Conservation (phyloP, 108 stramenopile genomes). For the Nannochloropsis granulata region DNA sequence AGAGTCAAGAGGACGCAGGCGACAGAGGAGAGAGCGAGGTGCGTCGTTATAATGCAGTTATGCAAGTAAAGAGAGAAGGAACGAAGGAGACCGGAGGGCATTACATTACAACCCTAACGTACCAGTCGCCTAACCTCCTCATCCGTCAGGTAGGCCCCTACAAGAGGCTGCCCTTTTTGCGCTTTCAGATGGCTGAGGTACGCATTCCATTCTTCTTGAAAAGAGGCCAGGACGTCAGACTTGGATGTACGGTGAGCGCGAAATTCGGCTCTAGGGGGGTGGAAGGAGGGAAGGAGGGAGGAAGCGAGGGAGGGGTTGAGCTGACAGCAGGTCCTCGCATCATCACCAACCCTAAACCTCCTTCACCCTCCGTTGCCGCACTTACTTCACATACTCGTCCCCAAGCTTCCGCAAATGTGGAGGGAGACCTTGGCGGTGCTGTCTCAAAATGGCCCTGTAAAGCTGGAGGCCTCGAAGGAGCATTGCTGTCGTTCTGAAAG, state of each 20-base stretch:
- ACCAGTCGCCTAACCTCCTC: not conserved
- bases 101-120: no score
- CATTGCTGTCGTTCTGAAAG: not conserved
- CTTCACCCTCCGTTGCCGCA: not conserved
- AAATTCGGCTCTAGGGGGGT: not conserved
- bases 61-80: no score
- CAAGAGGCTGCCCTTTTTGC: not conserved
- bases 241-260: not conserved
- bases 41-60: not conserved
- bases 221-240: not conserved
- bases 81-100: no score
- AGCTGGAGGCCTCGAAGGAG: not conserved
- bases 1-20: not conserved
- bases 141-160: not conserved
- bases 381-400: not conserved
- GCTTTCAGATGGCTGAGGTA: not conserved
- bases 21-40: not conserved
- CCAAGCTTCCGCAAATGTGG: not conserved
- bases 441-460: not conserved
- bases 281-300: not conserved
- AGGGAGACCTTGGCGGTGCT: not conserved
- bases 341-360: not conserved
- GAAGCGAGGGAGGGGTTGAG: no score
- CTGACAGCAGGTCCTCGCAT: no score
- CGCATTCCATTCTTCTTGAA: not conserved